phyloP scores from a whole-genome alignment of 139 green algal species.

The Nannochloris sp. region DNA sequence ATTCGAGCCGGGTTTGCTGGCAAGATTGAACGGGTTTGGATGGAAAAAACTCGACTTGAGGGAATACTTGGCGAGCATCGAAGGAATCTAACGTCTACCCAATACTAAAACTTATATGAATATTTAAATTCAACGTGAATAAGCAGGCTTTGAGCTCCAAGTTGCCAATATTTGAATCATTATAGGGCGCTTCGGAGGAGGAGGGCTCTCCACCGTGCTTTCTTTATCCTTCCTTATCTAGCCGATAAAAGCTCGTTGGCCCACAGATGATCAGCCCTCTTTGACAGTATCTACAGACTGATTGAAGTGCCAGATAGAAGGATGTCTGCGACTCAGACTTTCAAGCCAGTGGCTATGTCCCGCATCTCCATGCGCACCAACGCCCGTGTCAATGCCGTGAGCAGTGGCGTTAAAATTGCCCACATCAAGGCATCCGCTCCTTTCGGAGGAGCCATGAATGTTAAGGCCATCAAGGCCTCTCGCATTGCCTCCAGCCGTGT shows the following conservation, averaged over 20 bases:
- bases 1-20: not conserved
- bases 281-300: too few species aligned
- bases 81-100: too few species aligned
- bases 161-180: too few species aligned
- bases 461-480: not conserved
- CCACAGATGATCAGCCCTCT: too few species aligned
- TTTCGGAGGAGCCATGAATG: not conserved
- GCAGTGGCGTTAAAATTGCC: not conserved
- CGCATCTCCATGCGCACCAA: not conserved
- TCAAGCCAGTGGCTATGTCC: not conserved
- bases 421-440: slow-evolving; percentile 3
- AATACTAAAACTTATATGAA: too few species aligned
- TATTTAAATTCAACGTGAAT: too few species aligned
- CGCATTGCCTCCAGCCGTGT: slow-evolving; percentile 2
- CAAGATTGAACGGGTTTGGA: not conserved
- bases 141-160: too few species aligned
- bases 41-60: not conserved
- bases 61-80: not conserved
- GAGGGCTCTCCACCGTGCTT: too few species aligned
- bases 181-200: too few species aligned
- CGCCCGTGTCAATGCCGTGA: not conserved
- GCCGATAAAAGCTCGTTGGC: too few species aligned
- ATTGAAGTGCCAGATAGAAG: too few species aligned
- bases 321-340: not conserved
- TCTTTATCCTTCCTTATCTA: too few species aligned